Conservation (phyloP, 495 filamentous ascomycete species). For the Xylaria telfairii region DNA sequence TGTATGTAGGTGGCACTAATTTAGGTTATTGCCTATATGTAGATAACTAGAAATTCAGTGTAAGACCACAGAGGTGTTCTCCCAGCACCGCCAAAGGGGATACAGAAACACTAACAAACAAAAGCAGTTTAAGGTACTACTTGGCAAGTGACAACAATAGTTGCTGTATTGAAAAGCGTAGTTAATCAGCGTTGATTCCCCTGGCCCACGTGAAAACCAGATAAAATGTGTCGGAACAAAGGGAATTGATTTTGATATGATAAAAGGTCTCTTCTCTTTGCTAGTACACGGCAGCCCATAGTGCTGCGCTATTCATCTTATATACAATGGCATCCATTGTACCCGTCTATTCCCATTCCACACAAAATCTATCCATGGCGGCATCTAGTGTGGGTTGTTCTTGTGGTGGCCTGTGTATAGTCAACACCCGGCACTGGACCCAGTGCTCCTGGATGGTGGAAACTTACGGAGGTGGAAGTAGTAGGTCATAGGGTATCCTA, state of each 20-base stretch:
- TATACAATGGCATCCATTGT: slow-evolving; percentile 49
- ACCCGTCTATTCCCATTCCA: slow-evolving; percentile 18
- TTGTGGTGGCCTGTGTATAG: slow-evolving; percentile 87
- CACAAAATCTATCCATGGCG: slow-evolving; percentile 4
- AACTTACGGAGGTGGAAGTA: slow-evolving; percentile 98
- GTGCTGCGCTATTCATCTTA: slow-evolving; percentile 41
- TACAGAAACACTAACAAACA: background rate
- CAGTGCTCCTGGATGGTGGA: background rate
- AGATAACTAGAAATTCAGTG: background rate
- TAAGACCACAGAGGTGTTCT: background rate
- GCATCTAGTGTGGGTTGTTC: slow-evolving; percentile 92
- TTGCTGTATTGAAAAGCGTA: background rate
- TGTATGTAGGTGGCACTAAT: too few relatives aligned
- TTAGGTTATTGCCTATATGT: background rate
- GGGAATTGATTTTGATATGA: slow-evolving; percentile 31
- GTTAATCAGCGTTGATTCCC: background rate
- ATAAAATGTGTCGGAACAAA: slow-evolving; percentile 21
- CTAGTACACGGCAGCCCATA: slow-evolving; percentile 37
- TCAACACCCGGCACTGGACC: slow-evolving; percentile 25
- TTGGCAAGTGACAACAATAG: background rate
- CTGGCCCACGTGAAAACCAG: background rate
- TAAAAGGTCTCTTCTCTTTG: slow-evolving; percentile 31
- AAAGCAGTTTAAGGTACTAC: background rate
- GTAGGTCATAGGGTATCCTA: slow-evolving; percentile 97
- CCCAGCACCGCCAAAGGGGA: background rate